These are phyloP conservation scores for Peronospora farinosa DNA, from an alignment of 352 stramenopile species.

Conservation along the genomic window DNA sequence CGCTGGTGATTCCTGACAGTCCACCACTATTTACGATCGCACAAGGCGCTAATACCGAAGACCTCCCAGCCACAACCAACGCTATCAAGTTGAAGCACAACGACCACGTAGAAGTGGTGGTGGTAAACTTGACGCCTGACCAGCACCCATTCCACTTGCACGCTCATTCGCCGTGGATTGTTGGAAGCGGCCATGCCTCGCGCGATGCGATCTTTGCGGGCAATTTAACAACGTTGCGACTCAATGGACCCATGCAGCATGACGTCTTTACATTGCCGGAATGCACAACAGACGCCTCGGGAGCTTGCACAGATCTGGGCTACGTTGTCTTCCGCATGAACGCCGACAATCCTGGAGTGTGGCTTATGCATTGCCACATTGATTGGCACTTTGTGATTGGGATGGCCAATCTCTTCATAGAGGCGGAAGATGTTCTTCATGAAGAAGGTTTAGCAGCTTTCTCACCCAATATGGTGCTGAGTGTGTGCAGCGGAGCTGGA, in stretches of 20 bases:
- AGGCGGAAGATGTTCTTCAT: slow-evolving; percentile 31
- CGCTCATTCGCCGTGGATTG: slow-evolving; percentile 32
- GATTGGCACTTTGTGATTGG: slow-evolving; percentile 41
- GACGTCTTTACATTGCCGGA: slow-evolving; percentile 39
- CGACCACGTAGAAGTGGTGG: slow-evolving; percentile 36
- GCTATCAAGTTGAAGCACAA: slow-evolving; percentile 22
- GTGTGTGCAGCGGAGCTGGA: slow-evolving; percentile 22
- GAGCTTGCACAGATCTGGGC: slow-evolving; percentile 28
- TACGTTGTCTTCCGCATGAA: slow-evolving; percentile 39
- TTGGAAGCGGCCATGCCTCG: slow-evolving; percentile 25
- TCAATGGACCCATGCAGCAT: slow-evolving; percentile 27
- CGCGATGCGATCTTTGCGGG: slow-evolving; percentile 17
- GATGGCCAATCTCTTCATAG: slow-evolving; percentile 39
- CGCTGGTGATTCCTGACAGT: slow-evolving; percentile 21
- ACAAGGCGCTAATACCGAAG: slow-evolving; percentile 18
- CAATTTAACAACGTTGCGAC: slow-evolving; percentile 24
- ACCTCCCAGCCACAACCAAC: slow-evolving; percentile 30
- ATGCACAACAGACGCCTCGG: slow-evolving; percentile 23
- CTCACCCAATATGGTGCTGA: slow-evolving; percentile 29
- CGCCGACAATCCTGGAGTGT: slow-evolving; percentile 39
- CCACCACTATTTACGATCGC: slow-evolving; percentile 36
- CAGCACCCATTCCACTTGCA: slow-evolving; percentile 48
- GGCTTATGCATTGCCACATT: slow-evolving; percentile 51
- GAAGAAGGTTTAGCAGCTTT: slow-evolving; percentile 27
- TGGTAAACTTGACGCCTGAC: slow-evolving; percentile 35